Evolutionary conservation across 176 grass and related monocot genomes (phyloP).

Genomic region (Carex pumila): DNA sequence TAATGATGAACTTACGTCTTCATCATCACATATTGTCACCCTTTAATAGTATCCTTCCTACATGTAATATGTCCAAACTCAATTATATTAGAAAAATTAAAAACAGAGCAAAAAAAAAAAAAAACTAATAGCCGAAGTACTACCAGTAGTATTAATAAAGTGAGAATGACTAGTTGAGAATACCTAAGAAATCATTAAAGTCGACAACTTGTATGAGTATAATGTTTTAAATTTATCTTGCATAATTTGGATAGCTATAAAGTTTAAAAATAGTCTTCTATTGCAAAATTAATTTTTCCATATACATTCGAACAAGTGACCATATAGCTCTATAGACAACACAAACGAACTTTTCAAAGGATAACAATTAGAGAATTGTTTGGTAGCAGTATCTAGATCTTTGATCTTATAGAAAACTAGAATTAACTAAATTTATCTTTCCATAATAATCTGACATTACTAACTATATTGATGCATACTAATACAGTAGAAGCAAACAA

Average conservation of each 20-base stretch:
- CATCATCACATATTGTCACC: slow-evolving; percentile 98
- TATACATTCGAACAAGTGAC: background rate
- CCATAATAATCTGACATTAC: background rate
- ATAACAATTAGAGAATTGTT: background rate
- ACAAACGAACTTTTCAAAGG: background rate
- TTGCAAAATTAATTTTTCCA: background rate
- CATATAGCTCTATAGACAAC: background rate
- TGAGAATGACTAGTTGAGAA: background rate
- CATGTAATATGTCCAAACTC: slow-evolving; percentile 11
- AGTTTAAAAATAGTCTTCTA: background rate
- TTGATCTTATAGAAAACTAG: background rate
- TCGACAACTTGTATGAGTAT: background rate
- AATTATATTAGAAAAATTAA: background rate
- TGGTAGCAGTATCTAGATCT: background rate
- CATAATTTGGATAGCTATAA: background rate
- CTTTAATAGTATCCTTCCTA: slow-evolving; percentile 87
- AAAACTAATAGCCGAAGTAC: background rate
- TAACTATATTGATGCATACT: background rate
- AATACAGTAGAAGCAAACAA: background rate
- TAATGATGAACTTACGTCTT: slow-evolving; percentile 43
- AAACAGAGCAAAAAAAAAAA: background rate
- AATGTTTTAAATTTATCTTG: background rate
- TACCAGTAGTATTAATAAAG: background rate
- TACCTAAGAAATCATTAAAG: background rate
- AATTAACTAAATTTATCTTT: background rate